Conservation (phyloP, 768 basidiomycete species). For the Leccinellum luteum region DNA sequence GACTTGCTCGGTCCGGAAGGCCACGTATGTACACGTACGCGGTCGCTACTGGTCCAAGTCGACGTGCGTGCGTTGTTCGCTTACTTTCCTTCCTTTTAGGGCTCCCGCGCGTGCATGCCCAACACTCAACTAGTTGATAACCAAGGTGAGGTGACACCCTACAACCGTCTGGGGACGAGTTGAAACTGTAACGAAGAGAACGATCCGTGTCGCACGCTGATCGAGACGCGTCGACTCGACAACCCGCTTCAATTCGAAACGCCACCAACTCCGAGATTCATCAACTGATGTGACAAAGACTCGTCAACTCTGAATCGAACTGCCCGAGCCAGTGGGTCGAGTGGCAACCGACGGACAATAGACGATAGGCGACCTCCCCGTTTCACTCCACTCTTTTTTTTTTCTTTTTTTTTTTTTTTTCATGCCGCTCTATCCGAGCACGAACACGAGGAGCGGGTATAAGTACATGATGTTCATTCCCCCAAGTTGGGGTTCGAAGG, state of each 20-base stretch:
- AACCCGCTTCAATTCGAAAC: background rate
- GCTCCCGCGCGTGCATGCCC: too few relatives aligned
- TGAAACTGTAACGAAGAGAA: background rate
- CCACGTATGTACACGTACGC: background rate
- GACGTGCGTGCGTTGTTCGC: background rate
- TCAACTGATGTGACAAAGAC: too few relatives aligned
- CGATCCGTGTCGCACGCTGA: too few relatives aligned
- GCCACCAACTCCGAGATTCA: background rate
- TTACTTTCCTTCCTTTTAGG: background rate
- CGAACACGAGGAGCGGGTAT: background rate
- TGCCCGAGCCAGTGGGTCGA: background rate
- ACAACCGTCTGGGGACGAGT: background rate
- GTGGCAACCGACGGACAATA: background rate
- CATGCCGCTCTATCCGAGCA: background rate
- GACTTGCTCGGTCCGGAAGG: background rate
- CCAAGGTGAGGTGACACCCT: too few relatives aligned
- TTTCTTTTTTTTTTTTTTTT: background rate
- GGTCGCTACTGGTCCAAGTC: background rate
- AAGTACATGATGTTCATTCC: too few relatives aligned
- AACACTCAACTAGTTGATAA: too few relatives aligned
- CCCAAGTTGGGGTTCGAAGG: background rate
- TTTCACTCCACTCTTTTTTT: too few relatives aligned
- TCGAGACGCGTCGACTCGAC: too few relatives aligned
- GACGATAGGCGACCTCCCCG: background rate
- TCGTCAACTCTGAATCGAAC: background rate